Base-by-base conservation (phyloP, 2,329 filamentous ascomycete genomes). In the Leptographium procerum region DNA sequence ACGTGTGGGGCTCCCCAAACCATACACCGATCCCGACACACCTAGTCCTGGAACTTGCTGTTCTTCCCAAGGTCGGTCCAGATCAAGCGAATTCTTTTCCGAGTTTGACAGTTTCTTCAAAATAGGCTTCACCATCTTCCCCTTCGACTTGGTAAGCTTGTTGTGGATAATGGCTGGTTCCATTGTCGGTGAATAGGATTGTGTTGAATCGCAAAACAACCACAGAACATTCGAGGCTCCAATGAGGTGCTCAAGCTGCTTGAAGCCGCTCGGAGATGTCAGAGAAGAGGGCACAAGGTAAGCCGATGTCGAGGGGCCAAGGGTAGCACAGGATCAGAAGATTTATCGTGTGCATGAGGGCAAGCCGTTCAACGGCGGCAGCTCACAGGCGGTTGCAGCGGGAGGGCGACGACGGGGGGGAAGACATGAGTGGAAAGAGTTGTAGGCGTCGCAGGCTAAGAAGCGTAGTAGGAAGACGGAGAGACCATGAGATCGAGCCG, bases 71-170 rank as follows among this genome's bases (percentile, higher is more conserved):
- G 75, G 74, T 51, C 82, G 77, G 66, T 85, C 79, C 61, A 86
- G 69, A 64, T 86, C 83, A 60, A 85, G 69, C 52, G 83, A 85
- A 65, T 77, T 83, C 72, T 83, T 84, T 63, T 83, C 81, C 63
- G 80, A 83, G 54, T 78, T 74, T 40, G 75, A 71, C 60, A 79
- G 67, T 67, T 84, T 85, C 69, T 83, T 84, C 57, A 86, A 71
- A 51, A 85, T 84, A 11, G 83, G 83, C 69, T 84, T 85, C 62
- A 83, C 79, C 60, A 73, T 73, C 64, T 76, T 77, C 57, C 70
- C 69, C 64, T 74, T 73, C 55, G 73, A 66, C 67, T 82, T 82
- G 65, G 73, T 70, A 60, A 72, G 69, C 65, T 73, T 76, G 62
- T 66, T 66, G 57, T 69, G 67, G 7, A 28, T n/a, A 52, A 64